A percentile compares a stretch with the other conserved stretches of the same genome.
phyloP scores from a whole-genome alignment of 345 rosid genomes.

The Citrus mangshanensis region DNA sequence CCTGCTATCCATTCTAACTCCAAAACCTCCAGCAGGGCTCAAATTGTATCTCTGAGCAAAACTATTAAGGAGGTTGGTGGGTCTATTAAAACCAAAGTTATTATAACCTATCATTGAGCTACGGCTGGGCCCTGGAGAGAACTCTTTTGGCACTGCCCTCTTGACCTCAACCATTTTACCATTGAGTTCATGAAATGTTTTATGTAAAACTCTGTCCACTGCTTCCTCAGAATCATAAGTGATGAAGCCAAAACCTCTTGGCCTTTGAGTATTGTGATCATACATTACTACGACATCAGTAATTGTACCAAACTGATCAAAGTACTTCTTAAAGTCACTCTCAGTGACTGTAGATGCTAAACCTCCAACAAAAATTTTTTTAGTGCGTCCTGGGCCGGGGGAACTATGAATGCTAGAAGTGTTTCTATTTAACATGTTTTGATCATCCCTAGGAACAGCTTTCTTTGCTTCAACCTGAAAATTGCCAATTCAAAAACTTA shows the following conservation, averaged over 20 bases:
- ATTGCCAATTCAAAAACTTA: constrained; percentile 6
- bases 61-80: constrained; percentile 62
- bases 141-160: constrained; percentile 95
- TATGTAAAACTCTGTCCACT: constrained; percentile 81
- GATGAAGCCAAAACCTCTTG: constrained; percentile 98
- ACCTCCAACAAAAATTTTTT: constrained; percentile 93
- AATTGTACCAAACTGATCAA: constrained; percentile 81
- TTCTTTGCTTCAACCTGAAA: constrained; percentile 96
- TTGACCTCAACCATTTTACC: constrained; percentile 99
- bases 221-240: constrained; percentile 92
- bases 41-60: constrained; percentile 68
- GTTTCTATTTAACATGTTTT: constrained; percentile 57
- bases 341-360: constrained; percentile 70
- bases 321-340: constrained; percentile 73
- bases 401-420: constrained; percentile 53
- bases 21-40: constrained; percentile 50
- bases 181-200: constrained; percentile 91
- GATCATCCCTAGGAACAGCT: constrained; percentile 92
- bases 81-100: constrained; percentile 59
- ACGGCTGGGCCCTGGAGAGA: constrained; percentile 60
- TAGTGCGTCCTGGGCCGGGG: constrained; percentile 60
- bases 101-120: constrained; percentile 68
- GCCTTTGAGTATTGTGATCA: constrained; percentile 97
- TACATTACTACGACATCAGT: constrained; percentile 97
- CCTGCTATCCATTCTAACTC: constrained; percentile 69